phyloP scores from a whole-genome alignment of 2,329 filamentous ascomycete species.

The Cladophialophora yegresii region DNA sequence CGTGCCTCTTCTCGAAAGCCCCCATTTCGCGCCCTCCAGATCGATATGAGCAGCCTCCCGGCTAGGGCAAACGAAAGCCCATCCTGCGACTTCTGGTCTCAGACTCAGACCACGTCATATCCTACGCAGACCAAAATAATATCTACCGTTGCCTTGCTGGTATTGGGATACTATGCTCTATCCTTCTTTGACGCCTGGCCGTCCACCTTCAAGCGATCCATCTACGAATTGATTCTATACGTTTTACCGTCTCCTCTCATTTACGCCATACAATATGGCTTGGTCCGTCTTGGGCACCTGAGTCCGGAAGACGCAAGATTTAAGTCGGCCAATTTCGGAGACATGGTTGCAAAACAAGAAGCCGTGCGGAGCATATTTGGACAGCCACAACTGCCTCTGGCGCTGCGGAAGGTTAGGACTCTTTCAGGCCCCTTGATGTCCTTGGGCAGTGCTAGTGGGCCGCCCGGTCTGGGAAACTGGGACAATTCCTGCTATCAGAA shows the following conservation, averaged over 20 bases:
- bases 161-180: conserved; percentile 43
- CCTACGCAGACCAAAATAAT: conserved; percentile 27
- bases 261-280: conserved; percentile 54
- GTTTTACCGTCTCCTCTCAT: conserved; percentile 46
- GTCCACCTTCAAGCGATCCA: conserved; percentile 33
- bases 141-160: conserved; percentile 30
- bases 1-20: conserved; percentile 4
- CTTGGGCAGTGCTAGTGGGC: conserved; percentile 40
- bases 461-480: conserved; percentile 77
- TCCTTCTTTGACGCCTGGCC: conserved; percentile 43
- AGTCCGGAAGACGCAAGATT: conserved; percentile 42
- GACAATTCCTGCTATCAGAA: conserved; percentile 99
- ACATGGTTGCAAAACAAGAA: conserved; percentile 61
- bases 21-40: conserved; percentile 8
- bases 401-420: conserved; percentile 58
- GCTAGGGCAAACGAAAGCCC: conserved; percentile 30
- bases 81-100: conserved; percentile 13
- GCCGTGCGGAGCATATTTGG: conserved; percentile 65
- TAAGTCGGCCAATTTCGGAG: conserved; percentile 40
- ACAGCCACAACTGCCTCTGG: conserved; percentile 61
- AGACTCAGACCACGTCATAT: conserved; percentile 17
- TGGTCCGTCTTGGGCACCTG: conserved; percentile 46
- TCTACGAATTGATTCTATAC: conserved; percentile 47
- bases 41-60: conserved; percentile 35
- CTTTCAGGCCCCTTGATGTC: conserved; percentile 53